A percentile compares a stretch with the other conserved stretches of the same genome.
Conservation (phyloP, 169 alveolate genomes). For the Plasmodium sp. region DNA sequence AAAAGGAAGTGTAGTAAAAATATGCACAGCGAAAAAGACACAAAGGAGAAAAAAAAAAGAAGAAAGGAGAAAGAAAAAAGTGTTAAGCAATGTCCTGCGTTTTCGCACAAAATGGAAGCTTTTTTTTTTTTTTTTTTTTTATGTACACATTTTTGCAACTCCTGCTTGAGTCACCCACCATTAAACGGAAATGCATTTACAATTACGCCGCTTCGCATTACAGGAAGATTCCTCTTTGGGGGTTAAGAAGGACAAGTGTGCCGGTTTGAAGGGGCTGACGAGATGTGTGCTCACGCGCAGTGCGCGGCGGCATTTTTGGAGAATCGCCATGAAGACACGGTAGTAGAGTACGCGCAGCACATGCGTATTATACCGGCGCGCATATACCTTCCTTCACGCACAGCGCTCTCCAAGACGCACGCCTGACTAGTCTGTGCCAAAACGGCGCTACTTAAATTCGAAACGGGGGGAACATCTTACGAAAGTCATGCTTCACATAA, state of each 20-base stretch:
- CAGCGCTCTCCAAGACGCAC: background rate
- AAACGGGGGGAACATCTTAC: background rate
- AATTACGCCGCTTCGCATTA: background rate
- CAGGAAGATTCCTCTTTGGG: background rate
- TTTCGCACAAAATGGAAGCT: background rate
- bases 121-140: background rate
- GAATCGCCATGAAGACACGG: background rate
- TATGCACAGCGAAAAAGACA: background rate
- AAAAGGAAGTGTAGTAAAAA: background rate
- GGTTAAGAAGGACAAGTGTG: background rate
- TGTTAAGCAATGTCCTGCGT: background rate
- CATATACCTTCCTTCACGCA: too few species aligned
- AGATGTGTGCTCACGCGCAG: background rate
- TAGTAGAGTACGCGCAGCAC: background rate
- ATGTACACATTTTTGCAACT: conserved; percentile 1
- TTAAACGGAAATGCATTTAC: background rate
- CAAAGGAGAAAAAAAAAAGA: background rate
- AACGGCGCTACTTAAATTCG: background rate
- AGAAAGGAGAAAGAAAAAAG: background rate
- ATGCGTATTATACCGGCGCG: background rate
- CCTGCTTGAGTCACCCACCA: background rate
- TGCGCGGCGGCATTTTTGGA: background rate
- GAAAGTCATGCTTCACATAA: background rate
- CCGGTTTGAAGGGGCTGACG: background rate
- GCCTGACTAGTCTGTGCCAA: background rate